Percentiles rank a stretch among this genome's conserved stretches.
These are phyloP conservation scores for Candida coleopterorum DNA, from an alignment of 805 yeast genomes.

Conservation along the genomic window DNA sequence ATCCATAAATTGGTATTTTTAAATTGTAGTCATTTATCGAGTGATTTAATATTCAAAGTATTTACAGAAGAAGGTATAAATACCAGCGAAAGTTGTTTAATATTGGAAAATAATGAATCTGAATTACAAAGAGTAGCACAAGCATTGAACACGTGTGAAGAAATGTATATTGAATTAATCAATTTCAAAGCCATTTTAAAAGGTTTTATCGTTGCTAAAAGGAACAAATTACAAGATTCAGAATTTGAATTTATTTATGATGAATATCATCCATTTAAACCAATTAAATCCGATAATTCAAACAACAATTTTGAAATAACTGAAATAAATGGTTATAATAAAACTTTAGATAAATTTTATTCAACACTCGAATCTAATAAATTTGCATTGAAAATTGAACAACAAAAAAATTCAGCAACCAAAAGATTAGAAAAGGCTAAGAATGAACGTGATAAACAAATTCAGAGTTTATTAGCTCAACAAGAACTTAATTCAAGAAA, in stretches of 20 bases:
- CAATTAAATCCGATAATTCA: slow-evolving; percentile 34
- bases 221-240: slow-evolving; percentile 33
- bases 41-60: slow-evolving; percentile 66
- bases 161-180: slow-evolving; percentile 35
- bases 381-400: slow-evolving; percentile 67
- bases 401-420: slow-evolving; percentile 70
- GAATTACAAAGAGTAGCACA: slow-evolving; percentile 28
- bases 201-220: slow-evolving; percentile 64
- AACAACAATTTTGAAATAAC: slow-evolving; percentile 34
- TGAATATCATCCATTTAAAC: slow-evolving; percentile 66
- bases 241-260: slow-evolving; percentile 51
- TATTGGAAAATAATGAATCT: slow-evolving; percentile 19
- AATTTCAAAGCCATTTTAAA: slow-evolving; percentile 28
- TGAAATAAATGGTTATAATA: slow-evolving; percentile 59
- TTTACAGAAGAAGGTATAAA: slow-evolving; percentile 44
- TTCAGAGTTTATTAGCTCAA: slow-evolving; percentile 57
- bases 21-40: slow-evolving; percentile 68
- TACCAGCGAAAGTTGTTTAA: slow-evolving; percentile 37
- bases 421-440: slow-evolving; percentile 72
- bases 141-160: slow-evolving; percentile 46
- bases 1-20: slow-evolving; percentile 68
- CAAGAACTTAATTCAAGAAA: slow-evolving; percentile 61
- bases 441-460: slow-evolving; percentile 64
- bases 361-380: slow-evolving; percentile 82
- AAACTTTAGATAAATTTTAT: slow-evolving; percentile 77